These are phyloP conservation scores for Adansonia digitata DNA, from an alignment of 345 rosid species.

Conservation along the genomic window DNA sequence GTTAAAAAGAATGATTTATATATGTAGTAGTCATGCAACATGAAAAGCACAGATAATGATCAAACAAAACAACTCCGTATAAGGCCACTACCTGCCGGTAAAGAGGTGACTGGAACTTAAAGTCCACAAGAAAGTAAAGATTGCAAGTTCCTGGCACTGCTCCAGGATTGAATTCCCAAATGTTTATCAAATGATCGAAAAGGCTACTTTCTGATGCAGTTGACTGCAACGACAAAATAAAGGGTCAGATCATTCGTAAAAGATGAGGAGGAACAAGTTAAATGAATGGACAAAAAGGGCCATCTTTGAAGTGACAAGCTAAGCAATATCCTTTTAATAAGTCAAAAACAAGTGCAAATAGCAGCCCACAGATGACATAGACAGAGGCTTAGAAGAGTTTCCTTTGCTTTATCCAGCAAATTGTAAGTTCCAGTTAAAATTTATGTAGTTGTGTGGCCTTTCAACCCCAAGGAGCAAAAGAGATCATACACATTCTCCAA, in stretches of 20 bases:
- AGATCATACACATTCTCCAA: not conserved
- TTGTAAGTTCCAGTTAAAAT: not conserved
- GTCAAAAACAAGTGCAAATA: not conserved
- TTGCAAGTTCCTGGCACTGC: conserved; percentile 79
- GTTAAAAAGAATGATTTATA: not conserved
- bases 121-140: conserved; percentile 74
- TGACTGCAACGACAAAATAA: conserved; percentile 43
- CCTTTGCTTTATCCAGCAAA: not conserved
- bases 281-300: not conserved
- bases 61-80: not conserved
- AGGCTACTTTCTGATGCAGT: conserved; percentile 64
- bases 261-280: not conserved
- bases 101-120: conserved; percentile 90
- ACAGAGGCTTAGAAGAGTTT: not conserved
- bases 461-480: not conserved
- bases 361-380: not conserved
- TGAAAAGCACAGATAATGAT: not conserved
- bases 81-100: conserved; percentile 70
- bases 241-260: not conserved
- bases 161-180: conserved; percentile 90
- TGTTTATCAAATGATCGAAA: conserved; percentile 87
- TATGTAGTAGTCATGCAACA: no score
- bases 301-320: not conserved
- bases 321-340: not conserved
- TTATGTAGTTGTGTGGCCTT: not conserved